phyloP scores from a whole-genome alignment of 306 rosid species.

The Dalbergia cultrata region DNA sequence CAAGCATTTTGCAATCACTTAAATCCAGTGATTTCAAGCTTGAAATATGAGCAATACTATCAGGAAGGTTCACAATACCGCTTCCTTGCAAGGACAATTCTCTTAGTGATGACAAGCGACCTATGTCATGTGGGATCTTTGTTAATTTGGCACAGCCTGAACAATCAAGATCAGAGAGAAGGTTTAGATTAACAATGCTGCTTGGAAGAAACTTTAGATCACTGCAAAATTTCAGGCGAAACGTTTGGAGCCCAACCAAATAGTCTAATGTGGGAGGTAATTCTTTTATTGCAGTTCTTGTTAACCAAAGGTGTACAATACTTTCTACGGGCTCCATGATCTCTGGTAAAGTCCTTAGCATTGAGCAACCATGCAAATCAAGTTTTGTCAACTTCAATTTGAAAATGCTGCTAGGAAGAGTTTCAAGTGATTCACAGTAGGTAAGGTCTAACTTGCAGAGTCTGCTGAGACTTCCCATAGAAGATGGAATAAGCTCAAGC shows the following conservation, averaged over 20 bases:
- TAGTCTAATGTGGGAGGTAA: constrained; percentile 29
- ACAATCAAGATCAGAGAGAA: constrained; percentile 21
- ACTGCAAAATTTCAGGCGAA: not conserved
- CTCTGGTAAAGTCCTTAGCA: constrained; percentile 43
- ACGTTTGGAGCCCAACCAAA: constrained; percentile 10
- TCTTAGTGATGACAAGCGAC: constrained; percentile 17
- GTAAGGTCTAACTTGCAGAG: constrained; percentile 32
- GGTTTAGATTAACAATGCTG: constrained; percentile 9
- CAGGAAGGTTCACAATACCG: constrained; percentile 36
- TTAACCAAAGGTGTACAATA: not conserved
- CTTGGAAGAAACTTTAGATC: constrained; percentile 33
- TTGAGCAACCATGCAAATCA: constrained; percentile 35
- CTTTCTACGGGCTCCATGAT: constrained; percentile 25
- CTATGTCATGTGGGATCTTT: constrained; percentile 29
- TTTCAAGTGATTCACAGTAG: constrained; percentile 38
- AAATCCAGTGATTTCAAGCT: constrained; percentile 44
- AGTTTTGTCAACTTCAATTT: constrained; percentile 34
- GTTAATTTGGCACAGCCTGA: constrained; percentile 13
- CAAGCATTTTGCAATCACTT: constrained; percentile 43
- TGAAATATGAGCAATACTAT: constrained; percentile 34
- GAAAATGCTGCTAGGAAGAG: constrained; percentile 41
- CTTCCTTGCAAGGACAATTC: constrained; percentile 21
- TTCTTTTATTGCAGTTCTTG: constrained; percentile 16
- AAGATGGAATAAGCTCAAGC: constrained; percentile 39
- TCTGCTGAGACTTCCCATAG: constrained; percentile 34